Base-by-base conservation (phyloP, 345 rosid species). In the Eucalyptus pauciflora region DNA sequence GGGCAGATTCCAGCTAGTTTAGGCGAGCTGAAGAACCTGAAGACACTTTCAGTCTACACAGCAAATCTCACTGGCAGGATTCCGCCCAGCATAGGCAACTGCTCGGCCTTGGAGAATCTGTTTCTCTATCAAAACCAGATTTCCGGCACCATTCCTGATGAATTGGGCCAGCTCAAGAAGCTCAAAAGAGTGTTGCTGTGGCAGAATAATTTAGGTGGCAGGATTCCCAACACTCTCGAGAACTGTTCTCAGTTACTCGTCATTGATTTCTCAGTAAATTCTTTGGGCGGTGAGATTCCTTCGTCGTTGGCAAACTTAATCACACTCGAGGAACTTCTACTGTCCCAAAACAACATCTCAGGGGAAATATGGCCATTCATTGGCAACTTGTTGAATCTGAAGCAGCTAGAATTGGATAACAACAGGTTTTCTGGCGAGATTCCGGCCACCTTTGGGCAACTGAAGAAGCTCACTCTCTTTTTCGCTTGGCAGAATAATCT, bases 401-500 rank as follows among this genome's bases (percentile, higher is more conserved):
- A 90, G 93, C 96, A 95, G 86, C 93, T 95, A 58, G 96, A 95
- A 86, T 92, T 95, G 56, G 96, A 95, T 87, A 95, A 94, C 86
- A 96, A 96, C 89, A 86, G 86, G 50, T 92, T 96, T 62, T 88
- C 90, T 7, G 95, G 96, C 24, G 90, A 91, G 89, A 93, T 96
- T 91, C 96, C 97, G 52, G 29, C 95, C 7, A 46, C 92, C 76
- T 87, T 95, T 29, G 97, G 97, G 71, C 88, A 93, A 58, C 90
- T 96, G 60, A 94, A 89, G 88, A 93, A 94, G 91, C 96, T 96
- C 50, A 89, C 90, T 43, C 89, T 95, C 87, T 95, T 96, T 91
- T 96, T 90, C 88, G 95, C 95, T 11, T 96, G 97, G 96, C 93
- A 96, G 89, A 96, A 96, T 92, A 93, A 93, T 86, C 95, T 96